Conservation (phyloP, 495 filamentous ascomycete genomes). For the Podospora anserina region DNA sequence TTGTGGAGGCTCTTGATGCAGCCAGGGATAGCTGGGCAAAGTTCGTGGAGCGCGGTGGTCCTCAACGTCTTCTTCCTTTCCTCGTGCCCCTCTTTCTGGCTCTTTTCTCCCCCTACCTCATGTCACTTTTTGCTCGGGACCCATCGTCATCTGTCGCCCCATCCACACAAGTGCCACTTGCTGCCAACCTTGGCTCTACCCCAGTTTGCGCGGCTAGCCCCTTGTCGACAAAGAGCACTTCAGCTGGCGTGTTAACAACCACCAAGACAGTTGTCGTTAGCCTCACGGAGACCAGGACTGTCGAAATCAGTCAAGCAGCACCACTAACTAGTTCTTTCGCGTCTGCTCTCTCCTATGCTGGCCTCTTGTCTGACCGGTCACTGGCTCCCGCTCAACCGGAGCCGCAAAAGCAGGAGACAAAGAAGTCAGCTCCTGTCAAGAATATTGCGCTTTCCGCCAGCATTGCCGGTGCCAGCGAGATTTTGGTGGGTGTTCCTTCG, state of each 20-base stretch:
- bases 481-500: conserved; percentile 40
- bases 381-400: neutral
- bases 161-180: neutral
- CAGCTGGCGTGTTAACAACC: conserved; percentile 33
- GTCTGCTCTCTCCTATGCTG: conserved; percentile 37
- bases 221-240: conserved; percentile 13
- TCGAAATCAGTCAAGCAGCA: conserved; percentile 34
- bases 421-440: conserved; percentile 16
- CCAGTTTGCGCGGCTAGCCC: conserved; percentile 1
- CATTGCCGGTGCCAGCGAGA: conserved; percentile 35
- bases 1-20: neutral
- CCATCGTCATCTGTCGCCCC: neutral
- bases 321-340: conserved; percentile 42
- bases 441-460: conserved; percentile 39
- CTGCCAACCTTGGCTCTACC: conserved; percentile 21
- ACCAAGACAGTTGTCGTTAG: conserved; percentile 34
- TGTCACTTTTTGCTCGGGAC: neutral
- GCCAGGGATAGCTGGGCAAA: neutral
- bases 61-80: conserved; percentile 5
- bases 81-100: conserved; percentile 21
- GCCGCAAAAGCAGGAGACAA: conserved; percentile 13
- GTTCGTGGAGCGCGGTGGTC: conserved; percentile 11
- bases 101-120: conserved; percentile 13
- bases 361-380: conserved; percentile 38
- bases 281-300: conserved; percentile 37